phyloP scores from a whole-genome alignment of 75 land plant genomes.

The Cunninghamia lanceolata region DNA sequence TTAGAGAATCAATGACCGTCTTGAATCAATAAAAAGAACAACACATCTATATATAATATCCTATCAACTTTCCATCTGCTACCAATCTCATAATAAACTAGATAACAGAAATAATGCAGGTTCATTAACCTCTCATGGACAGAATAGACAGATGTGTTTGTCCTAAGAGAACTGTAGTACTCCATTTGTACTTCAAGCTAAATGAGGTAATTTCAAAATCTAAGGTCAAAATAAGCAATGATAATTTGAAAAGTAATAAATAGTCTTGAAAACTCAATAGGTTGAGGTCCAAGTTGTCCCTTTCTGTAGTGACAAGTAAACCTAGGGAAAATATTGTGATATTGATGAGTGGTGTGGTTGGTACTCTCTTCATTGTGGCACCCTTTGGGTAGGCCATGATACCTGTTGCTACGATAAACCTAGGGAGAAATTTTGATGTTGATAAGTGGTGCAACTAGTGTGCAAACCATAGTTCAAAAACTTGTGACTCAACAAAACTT shows the following conservation, averaged over 20 bases:
- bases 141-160: neutral
- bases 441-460: neutral
- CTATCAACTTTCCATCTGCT: neutral
- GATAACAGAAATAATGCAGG: neutral
- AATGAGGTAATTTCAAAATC: neutral
- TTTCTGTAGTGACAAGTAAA: neutral
- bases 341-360: neutral
- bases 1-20: neutral
- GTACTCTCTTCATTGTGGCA: neutral
- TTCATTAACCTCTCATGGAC: neutral
- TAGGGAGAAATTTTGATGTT: neutral
- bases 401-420: neutral
- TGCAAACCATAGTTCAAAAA: neutral
- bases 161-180: neutral
- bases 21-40: neutral
- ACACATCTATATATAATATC: neutral
- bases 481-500: too few species aligned
- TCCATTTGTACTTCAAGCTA: neutral
- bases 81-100: neutral
- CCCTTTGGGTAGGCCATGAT: neutral
- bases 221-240: neutral
- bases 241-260: neutral
- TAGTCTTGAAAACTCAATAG: neutral
- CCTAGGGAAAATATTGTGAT: neutral
- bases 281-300: neutral